phyloP scores from a whole-genome alignment of 345 rosid species.

The Boechera stricta region DNA sequence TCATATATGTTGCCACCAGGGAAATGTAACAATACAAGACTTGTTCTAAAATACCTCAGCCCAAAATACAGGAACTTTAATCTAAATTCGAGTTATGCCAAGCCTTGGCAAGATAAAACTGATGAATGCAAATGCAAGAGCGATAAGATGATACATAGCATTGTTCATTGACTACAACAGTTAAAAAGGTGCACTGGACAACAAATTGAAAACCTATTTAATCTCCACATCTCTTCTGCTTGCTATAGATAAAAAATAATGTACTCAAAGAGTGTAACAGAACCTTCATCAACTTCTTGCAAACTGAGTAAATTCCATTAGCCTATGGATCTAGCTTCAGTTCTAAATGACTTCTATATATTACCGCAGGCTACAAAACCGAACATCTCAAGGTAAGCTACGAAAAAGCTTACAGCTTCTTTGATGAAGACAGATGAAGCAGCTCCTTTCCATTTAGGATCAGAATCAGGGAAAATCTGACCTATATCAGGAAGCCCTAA shows the following conservation, averaged over 20 bases:
- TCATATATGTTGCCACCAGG: neutral
- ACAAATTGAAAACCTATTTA: no score
- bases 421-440: slow-evolving; percentile 82
- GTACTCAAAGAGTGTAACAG: neutral
- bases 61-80: neutral
- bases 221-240: neutral
- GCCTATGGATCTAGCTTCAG: slow-evolving; percentile 6
- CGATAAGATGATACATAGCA: neutral
- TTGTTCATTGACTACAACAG: neutral
- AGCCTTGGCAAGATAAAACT: neutral
- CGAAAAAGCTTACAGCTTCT: slow-evolving; percentile 82
- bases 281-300: slow-evolving; percentile 8
- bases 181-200: neutral
- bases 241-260: neutral
- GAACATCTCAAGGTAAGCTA: neutral
- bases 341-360: neutral
- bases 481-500: slow-evolving; percentile 98
- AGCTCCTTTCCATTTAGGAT: slow-evolving; percentile 99
- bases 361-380: neutral
- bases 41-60: neutral
- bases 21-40: neutral
- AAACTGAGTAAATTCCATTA: neutral
- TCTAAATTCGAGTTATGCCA: neutral
- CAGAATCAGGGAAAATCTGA: slow-evolving; percentile 91
- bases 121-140: neutral